Conservation (phyloP, 345 rosid genomes). For the Erucastrum elatum region DNA sequence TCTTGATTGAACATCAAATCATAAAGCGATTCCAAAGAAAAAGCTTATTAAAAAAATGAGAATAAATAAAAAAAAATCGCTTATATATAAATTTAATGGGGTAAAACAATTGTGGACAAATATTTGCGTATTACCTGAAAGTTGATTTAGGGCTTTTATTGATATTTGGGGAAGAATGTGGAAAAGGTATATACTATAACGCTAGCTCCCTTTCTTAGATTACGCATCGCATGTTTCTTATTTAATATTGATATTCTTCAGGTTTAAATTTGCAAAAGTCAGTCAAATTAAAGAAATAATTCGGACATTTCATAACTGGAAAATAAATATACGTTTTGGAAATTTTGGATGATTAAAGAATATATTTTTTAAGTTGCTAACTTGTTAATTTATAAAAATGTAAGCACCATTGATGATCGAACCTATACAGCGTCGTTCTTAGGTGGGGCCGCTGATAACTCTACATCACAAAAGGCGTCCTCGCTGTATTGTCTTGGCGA, state of each 20-base stretch:
- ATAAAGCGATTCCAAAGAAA: no score
- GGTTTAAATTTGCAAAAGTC: background rate
- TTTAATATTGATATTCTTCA: background rate
- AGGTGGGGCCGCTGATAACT: constrained; percentile 29
- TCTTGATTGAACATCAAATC: no score
- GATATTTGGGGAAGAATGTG: no score
- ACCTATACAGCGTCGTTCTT: constrained; percentile 13
- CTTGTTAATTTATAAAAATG: background rate
- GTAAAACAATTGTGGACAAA: no score
- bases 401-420: background rate
- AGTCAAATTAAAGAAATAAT: no score
- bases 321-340: background rate
- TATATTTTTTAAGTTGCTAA: background rate
- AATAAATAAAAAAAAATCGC: no score
- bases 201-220: background rate
- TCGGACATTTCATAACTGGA: background rate
- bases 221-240: background rate
- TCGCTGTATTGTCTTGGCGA: constrained; percentile 38
- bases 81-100: no score
- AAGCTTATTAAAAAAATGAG: no score
- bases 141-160: no score
- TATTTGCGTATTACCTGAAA: no score
- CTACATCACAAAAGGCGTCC: constrained; percentile 26
- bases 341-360: background rate
- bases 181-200: no score